Evolutionary conservation across 2,329 filamentous ascomycete species (phyloP).

Genomic region (Nigrospora oryzae): DNA sequence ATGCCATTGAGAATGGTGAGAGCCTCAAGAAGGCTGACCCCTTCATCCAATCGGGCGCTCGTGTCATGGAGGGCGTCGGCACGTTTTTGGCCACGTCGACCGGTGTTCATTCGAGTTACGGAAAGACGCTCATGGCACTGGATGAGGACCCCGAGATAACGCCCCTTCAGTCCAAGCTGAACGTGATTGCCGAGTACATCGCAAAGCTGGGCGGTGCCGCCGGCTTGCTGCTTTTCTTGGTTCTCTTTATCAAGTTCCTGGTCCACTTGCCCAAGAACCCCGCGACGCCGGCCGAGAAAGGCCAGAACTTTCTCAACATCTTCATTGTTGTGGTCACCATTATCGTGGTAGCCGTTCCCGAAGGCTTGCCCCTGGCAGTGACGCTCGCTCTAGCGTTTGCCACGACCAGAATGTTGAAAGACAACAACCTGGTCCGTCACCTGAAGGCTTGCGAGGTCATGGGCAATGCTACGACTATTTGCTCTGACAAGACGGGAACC

Average conservation of each 20-base stretch:
- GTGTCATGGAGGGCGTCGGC: slow-evolving; percentile 69
- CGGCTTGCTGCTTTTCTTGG: slow-evolving; percentile 71
- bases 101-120: slow-evolving; percentile 65
- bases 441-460: slow-evolving; percentile 74
- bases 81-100: slow-evolving; percentile 68
- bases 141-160: slow-evolving; percentile 69
- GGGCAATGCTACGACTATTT: slow-evolving; percentile 68
- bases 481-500: slow-evolving; percentile 61
- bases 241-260: slow-evolving; percentile 79
- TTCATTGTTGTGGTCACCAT: slow-evolving; percentile 74
- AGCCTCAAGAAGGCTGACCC: slow-evolving; percentile 67
- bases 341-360: slow-evolving; percentile 71
- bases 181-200: slow-evolving; percentile 68
- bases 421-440: slow-evolving; percentile 70
- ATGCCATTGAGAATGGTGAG: slow-evolving; percentile 59
- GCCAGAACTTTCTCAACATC: slow-evolving; percentile 67
- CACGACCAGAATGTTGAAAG: slow-evolving; percentile 67
- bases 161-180: slow-evolving; percentile 68
- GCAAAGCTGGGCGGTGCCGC: slow-evolving; percentile 70
- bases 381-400: slow-evolving; percentile 70
- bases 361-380: slow-evolving; percentile 70
- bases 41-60: slow-evolving; percentile 77
- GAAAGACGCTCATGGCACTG: slow-evolving; percentile 65
- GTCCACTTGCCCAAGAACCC: slow-evolving; percentile 51
- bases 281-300: slow-evolving; percentile 60